A percentile compares a stretch with the other conserved stretches of the same genome.
These are phyloP conservation scores for Ascomycota sp. DNA, from an alignment of 2,329 filamentous ascomycete genomes.

Conservation along the genomic window DNA sequence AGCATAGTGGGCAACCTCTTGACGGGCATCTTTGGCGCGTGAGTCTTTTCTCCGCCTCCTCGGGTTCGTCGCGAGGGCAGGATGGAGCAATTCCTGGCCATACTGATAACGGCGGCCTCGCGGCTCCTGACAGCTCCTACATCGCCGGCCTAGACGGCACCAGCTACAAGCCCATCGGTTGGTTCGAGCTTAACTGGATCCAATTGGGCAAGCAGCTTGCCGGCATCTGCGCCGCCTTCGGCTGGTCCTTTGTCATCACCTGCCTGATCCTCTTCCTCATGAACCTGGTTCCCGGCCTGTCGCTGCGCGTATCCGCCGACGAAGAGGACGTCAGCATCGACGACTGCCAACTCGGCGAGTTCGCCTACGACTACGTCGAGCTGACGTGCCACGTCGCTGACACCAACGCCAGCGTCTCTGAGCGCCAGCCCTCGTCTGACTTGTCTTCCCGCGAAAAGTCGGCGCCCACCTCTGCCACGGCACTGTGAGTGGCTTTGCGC, in stretches of 20 bases:
- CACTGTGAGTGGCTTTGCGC: no score
- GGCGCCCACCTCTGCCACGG: background rate
- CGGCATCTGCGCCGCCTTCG: slow-evolving; percentile 42
- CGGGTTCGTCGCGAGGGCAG: no score
- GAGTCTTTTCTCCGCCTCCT: slow-evolving; percentile 6
- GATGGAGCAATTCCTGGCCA: no score
- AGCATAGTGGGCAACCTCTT: slow-evolving; percentile 64
- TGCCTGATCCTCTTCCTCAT: slow-evolving; percentile 50
- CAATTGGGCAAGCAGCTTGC: slow-evolving; percentile 54
- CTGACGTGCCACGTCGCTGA: slow-evolving; percentile 39
- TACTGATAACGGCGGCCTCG: no score
- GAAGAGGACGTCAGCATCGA: slow-evolving; percentile 52
- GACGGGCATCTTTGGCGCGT: slow-evolving; percentile 62
- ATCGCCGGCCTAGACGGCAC: slow-evolving; percentile 56
- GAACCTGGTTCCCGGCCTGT: slow-evolving; percentile 50
- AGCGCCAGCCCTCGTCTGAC: slow-evolving; percentile 5
- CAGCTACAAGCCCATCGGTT: slow-evolving; percentile 37
- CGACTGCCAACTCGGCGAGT: slow-evolving; percentile 61
- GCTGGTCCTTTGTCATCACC: slow-evolving; percentile 46
- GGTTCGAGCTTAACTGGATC: slow-evolving; percentile 50
- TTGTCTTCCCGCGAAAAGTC: slow-evolving; percentile 12
- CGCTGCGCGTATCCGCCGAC: slow-evolving; percentile 44
- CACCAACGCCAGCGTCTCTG: slow-evolving; percentile 5
- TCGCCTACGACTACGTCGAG: slow-evolving; percentile 71
- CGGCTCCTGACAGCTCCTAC: slow-evolving; percentile 42